Evolutionary conservation across 306 rosid species (phyloP), one percentile per base, ranked within the genome.

Genomic region (Glycyrrhiza uralensis): DNA sequence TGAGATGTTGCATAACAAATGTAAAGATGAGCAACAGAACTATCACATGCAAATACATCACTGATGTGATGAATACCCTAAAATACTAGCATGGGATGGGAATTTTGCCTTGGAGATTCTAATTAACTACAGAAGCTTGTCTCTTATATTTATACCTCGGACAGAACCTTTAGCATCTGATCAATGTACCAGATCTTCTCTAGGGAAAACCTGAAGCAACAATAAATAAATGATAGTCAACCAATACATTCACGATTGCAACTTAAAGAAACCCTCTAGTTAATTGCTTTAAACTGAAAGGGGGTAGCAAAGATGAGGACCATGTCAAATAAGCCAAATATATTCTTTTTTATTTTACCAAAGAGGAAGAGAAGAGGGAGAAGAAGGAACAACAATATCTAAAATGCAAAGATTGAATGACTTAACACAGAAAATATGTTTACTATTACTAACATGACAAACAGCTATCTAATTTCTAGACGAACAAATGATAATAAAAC

Each of bases 181-280:
- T 94, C 96, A 54, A 94, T 85, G 84, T 94, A 94, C 99, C 99
- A 94, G 64, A 94, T 89, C 90, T 91, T 94, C 88, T 91, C 96
- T 0, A 88, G 92, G 80, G 99, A 87, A 87, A 88, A 89, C 93
- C 99, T 94, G 80, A 74, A 84, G 62, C 84, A 75, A 33, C 76
- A 91, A 66, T 24, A 23, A 61, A 63, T 63, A 75, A 75, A 60
- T 64, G 68, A 68, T 58, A 51, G 80, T 84, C 72, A 82, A 73
- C 45, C 28, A 72, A 30, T 28, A 59, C 29, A 50, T 72, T 52
- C 26, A 46, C 18, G 8, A 10, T 13, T 30, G 29, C 51, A 26
- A 63, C 33, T 15, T 22, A 75, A 66, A 71, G 30, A 55, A 87
- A 74, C 55, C 50, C 35, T 47, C 41, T 8, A 30, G 20, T 42